These are phyloP conservation scores for Conticribra guillardii DNA, from an alignment of 108 stramenopile species.

Conservation along the genomic window DNA sequence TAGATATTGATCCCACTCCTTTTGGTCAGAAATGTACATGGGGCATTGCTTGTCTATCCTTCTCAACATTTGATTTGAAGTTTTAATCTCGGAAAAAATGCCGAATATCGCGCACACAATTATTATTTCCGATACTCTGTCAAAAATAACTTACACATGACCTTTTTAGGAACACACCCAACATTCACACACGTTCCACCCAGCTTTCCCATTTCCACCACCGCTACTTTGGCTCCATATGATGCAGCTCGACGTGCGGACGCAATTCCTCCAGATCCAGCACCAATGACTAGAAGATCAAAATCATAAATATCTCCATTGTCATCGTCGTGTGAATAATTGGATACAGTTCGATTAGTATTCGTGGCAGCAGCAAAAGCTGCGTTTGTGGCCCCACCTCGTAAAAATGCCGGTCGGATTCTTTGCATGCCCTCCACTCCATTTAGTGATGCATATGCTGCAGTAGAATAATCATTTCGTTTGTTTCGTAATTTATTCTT, in stretches of 20 bases:
- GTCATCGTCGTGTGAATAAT: neutral
- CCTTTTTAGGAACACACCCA: slow-evolving; percentile 92
- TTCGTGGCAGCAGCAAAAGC: neutral
- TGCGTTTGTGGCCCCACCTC: neutral
- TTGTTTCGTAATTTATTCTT: neutral
- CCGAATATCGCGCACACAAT: no score
- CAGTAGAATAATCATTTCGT: slow-evolving; percentile 31
- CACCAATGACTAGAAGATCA: slow-evolving; percentile 87
- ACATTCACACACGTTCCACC: slow-evolving; percentile 99
- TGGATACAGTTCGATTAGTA: neutral
- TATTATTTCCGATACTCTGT: no score
- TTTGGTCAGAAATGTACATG: no score
- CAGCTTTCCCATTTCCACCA: slow-evolving; percentile 82
- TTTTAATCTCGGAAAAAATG: no score
- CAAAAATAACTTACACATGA: slow-evolving; percentile 38
- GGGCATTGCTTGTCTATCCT: no score
- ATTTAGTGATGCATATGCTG: slow-evolving; percentile 37
- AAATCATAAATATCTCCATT: slow-evolving; percentile 52
- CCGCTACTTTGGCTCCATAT: slow-evolving; percentile 85
- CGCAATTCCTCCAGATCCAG: slow-evolving; percentile 81
- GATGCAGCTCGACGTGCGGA: slow-evolving; percentile 83
- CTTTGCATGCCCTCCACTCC: neutral
- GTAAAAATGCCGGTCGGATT: slow-evolving; percentile 18
- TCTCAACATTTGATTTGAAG: no score
- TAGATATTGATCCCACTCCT: no score